Conservation (phyloP, 257 asterid genomes). For the Nicotiana otophora region DNA sequence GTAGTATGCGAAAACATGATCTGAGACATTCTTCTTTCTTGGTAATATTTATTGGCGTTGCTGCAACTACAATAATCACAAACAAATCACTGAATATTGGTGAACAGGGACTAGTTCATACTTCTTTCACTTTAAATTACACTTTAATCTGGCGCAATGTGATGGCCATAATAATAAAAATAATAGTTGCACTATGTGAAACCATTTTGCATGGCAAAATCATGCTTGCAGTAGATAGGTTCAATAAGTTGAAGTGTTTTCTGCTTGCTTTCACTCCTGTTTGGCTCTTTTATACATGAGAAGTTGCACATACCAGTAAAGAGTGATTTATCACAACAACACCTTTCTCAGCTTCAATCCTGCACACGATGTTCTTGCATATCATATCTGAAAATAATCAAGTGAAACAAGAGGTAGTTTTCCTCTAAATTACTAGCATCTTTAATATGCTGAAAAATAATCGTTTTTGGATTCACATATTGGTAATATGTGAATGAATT, state of each 20-base stretch:
- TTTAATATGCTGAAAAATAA: neutral
- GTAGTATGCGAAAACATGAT: neutral
- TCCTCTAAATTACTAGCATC: neutral
- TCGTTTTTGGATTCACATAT: neutral
- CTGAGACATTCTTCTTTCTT: neutral
- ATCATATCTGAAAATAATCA: neutral
- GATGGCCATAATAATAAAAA: neutral
- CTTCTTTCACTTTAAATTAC: neutral
- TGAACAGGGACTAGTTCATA: neutral
- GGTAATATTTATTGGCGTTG: neutral
- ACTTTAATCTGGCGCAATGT: neutral
- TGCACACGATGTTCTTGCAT: conserved; percentile 33
- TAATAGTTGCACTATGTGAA: neutral
- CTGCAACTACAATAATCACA: neutral
- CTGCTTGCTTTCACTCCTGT: neutral
- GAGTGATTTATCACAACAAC: conserved; percentile 85
- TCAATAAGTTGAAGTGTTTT: neutral
- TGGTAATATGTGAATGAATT: neutral
- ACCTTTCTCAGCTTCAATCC: conserved; percentile 98
- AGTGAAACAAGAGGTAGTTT: neutral
- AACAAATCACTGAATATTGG: neutral
- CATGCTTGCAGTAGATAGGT: neutral
- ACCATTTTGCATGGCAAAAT: neutral
- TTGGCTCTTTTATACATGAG: conserved; percentile 17
- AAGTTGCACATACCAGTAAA: conserved; percentile 52